Evolutionary conservation across 768 basidiomycete genomes (phyloP), one percentile per base, ranked within the genome.

Genomic region (Candolleomyces aberdarensis): DNA sequence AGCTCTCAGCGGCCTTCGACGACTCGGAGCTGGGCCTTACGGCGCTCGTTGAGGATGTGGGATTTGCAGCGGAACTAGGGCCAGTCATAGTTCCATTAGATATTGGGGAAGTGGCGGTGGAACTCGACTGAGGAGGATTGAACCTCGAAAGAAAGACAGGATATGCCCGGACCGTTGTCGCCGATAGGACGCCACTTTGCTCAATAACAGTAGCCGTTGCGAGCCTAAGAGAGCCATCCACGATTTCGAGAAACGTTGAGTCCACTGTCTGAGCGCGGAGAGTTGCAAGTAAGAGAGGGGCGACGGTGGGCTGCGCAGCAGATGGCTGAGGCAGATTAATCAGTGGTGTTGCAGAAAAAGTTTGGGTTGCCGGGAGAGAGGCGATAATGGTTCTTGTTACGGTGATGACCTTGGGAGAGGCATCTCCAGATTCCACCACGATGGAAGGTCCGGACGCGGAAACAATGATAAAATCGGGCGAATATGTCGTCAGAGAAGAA

Each of bases 391-490:
- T 56, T 26, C 40, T 56, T 3, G 59, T 54, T 6, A 41, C 39
- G 3, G 50, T 60, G 51, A 44, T 36, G 11, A 49, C 46, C 3
- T 10, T 36, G 13, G 52, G 31, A 22, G n/a, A 20, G 6, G 22
- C 22, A 36, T 36, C 19, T 36, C 36, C 36, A 20, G 49, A 41
- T 40, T 19, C 39, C 3, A 59, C 9, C 29, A 19, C 47, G 22
- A 47, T 39, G 20, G 43, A 44, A 29, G 26, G 31, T 36, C 29
- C 63, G 41, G 69, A 66, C 31, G 65, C 60, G 53, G 69, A 62
- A 6, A 68, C 54, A 48, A 86, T 80, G 43, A 62, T 65, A 59
- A 88, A 88, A 63, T 81, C 76, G 8, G 84, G 80, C 19, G 83
- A 80, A 66, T 82, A 87, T 22, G 83, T 65, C 0, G 74, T 74